Evolutionary conservation across 2,329 filamentous ascomycete genomes (phyloP).

Genomic region (Sporothrix mexicana): DNA sequence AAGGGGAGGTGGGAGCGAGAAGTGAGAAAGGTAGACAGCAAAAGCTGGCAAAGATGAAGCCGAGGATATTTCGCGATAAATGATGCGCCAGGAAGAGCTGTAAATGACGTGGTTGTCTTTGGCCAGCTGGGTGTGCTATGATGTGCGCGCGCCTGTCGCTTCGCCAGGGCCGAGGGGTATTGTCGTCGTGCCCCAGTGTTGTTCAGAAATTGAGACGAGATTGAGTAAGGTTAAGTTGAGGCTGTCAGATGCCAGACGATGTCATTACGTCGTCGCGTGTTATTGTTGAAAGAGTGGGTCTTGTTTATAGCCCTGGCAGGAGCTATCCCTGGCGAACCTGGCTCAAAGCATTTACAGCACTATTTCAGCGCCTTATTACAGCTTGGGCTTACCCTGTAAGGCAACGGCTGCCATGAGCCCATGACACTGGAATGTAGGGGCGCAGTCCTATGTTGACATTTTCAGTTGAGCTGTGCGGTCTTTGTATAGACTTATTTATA

Average conservation of each 20-base stretch:
- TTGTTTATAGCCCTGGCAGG: constrained; percentile 16
- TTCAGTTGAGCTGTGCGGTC: neutral
- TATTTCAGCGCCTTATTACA: neutral
- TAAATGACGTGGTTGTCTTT: neutral
- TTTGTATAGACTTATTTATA: no score
- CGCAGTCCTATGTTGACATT: neutral
- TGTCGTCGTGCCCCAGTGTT: neutral
- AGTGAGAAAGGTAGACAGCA: neutral
- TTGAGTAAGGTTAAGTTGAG: neutral
- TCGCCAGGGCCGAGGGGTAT: neutral
- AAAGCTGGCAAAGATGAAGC: neutral
- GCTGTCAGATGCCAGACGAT: constrained; percentile 17
- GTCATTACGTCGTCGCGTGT: constrained; percentile 27
- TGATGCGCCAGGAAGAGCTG: neutral
- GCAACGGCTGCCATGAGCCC: neutral
- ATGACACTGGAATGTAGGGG: neutral
- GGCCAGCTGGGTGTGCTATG: neutral
- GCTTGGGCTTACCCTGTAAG: neutral
- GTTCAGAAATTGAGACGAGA: neutral
- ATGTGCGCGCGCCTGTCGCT: neutral
- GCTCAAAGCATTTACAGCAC: neutral
- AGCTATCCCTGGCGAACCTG: neutral
- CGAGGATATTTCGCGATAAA: neutral
- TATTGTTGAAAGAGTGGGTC: constrained; percentile 23
- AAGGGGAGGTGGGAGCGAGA: neutral